Base-by-base conservation (phyloP, 495 filamentous ascomycete genomes). In the Hypoxylon intermedium region DNA sequence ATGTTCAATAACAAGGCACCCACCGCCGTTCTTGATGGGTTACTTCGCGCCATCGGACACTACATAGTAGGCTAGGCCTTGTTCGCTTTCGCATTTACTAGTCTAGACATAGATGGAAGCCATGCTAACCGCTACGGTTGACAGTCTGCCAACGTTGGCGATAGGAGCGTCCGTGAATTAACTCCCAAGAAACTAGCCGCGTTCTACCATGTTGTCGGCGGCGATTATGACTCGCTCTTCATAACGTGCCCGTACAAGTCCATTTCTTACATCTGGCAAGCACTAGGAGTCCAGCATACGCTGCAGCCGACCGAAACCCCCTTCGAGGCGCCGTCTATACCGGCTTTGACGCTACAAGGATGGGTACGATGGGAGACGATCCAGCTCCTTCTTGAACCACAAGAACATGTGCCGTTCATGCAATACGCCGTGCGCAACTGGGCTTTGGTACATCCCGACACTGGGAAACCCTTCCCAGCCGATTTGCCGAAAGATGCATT, bases 301-400 rank as follows among this genome's bases (percentile, higher is more conserved):
- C 81, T 93, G 11, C 87, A 87, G 49, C 87, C 89, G 0, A 83
- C 85, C 15, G 74, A 79, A 9, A 84, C 93, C 61, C 85, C 89
- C 40, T 96, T 88, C 67, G 80, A 82, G 1, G 74, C 86, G 9
- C 94, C 94, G 0, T 84, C 83, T 1, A 80, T 96, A 31, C 94
- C 94, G 7, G 89, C 91, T 11, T 77, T 98, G 51, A 92, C 92
- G 33, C 78, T 82, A 0, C 84, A 83, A 60, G 94, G 94, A 19
- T 98, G 96, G 70, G 87, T 93, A 34, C 86, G 88, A 67, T 98
- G 93, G 93, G 90, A 97, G 79, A 89, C 90, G 1, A 92, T 98
- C 12, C 92, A 98, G 74, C 76, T 96, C 23, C 79, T 98, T 24
- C 82, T 98, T 9, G 90, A 88, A 48, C 94, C 95, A 1, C 87